These are phyloP conservation scores for Gyromitra esculenta DNA, from an alignment of 2,329 filamentous ascomycete genomes.

Conservation along the genomic window DNA sequence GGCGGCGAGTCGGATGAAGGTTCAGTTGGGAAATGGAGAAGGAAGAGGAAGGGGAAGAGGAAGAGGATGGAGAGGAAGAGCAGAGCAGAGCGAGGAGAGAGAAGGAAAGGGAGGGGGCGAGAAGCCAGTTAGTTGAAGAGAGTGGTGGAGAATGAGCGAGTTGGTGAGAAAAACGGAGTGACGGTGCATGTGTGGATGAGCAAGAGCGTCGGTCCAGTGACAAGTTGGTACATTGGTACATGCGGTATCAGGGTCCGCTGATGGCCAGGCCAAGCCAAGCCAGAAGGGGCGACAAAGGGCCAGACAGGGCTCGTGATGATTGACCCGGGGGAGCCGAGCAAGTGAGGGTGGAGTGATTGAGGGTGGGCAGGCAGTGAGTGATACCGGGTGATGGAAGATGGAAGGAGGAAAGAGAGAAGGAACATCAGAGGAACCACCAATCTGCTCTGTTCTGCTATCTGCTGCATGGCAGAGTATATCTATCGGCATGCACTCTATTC, in stretches of 20 bases:
- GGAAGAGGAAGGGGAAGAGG: slow-evolving; percentile 4
- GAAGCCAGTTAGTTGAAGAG: background rate
- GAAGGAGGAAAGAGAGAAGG: background rate
- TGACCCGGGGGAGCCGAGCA: background rate
- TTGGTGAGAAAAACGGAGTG: slow-evolving; percentile 4
- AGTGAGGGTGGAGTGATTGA: background rate
- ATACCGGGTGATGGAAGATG: slow-evolving; percentile 20
- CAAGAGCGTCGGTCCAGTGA: background rate
- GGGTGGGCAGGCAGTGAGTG: slow-evolving; percentile 16
- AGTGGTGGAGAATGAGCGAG: background rate
- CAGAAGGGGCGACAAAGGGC: background rate
- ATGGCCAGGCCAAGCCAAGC: background rate
- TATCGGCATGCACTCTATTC: background rate
- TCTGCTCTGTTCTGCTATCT: background rate
- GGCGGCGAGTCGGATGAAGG: slow-evolving; percentile 4
- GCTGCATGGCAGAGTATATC: background rate
- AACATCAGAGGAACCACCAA: slow-evolving; percentile 4
- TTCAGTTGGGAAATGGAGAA: slow-evolving; percentile 12
- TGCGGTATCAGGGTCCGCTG: background rate
- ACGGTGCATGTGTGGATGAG: background rate
- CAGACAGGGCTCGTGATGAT: background rate
- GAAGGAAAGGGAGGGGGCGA: background rate
- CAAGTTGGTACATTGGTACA: background rate
- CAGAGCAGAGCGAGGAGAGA: background rate
- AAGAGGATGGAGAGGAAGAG: slow-evolving; percentile 1